A percentile compares a stretch with the other conserved stretches of the same genome.
Conservation (phyloP, 192 early-diverging fungal species). For the Phycomyces nitens region DNA sequence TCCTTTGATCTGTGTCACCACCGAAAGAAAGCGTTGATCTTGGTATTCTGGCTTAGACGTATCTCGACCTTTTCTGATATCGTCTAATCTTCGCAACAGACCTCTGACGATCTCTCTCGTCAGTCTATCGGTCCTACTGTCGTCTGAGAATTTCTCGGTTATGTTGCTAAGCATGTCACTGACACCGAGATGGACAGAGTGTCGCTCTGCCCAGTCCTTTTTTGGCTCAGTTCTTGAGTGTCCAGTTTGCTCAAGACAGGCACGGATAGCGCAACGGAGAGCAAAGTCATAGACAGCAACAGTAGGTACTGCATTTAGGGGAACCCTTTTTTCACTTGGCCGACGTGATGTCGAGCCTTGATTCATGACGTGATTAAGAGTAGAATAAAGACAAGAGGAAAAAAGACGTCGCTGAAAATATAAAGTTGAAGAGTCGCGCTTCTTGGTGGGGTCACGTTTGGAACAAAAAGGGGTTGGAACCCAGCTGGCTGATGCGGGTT, state of each 20-base stretch:
- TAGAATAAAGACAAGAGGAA: not conserved
- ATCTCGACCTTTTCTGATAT: constrained; percentile 46
- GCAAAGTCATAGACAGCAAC: constrained; percentile 33
- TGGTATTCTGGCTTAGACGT: constrained; percentile 37
- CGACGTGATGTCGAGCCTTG: constrained; percentile 9
- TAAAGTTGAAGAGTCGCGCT: not conserved
- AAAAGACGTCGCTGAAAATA: not conserved
- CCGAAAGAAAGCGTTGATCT: constrained; percentile 41
- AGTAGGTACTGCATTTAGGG: constrained; percentile 15
- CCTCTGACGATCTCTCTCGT: constrained; percentile 45
- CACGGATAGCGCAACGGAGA: constrained; percentile 38
- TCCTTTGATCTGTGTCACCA: constrained; percentile 17
- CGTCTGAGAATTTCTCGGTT: constrained; percentile 26
- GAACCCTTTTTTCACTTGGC: not conserved
- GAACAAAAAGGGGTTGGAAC: constrained; percentile 2
- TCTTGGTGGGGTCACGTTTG: too few species aligned
- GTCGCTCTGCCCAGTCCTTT: constrained; percentile 8
- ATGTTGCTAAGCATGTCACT: constrained; percentile 25
- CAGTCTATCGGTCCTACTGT: constrained; percentile 33
- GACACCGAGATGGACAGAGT: constrained; percentile 17
- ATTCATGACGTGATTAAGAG: not conserved
- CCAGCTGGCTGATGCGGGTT: not conserved
- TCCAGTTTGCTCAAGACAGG: constrained; percentile 25
- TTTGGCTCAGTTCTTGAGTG: not conserved
- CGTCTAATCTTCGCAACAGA: constrained; percentile 37